Percentiles rank a stretch among this genome's conserved stretches.
Evolutionary conservation across 352 stramenopile genomes (phyloP).

Genomic region (Pythium sukuiense): DNA sequence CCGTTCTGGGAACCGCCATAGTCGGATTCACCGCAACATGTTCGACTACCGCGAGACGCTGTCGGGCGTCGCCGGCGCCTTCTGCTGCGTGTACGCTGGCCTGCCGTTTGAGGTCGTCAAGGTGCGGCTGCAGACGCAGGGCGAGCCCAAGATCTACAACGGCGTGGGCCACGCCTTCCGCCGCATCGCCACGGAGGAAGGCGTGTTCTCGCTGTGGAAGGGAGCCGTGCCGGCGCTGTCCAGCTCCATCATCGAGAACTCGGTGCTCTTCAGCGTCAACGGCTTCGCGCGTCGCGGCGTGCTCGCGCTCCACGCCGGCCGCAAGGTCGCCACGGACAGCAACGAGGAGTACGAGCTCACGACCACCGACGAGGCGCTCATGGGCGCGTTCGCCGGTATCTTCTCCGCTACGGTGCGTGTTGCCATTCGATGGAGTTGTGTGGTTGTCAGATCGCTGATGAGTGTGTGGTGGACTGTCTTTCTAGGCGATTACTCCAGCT

Average conservation of each 20-base stretch:
- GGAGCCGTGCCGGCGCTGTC: conserved; percentile 84
- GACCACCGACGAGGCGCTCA: conserved; percentile 79
- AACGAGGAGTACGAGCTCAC: conserved; percentile 60
- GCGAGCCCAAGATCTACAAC: conserved; percentile 53
- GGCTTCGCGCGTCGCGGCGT: conserved; percentile 72
- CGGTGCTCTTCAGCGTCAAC: conserved; percentile 88
- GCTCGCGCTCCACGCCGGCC: conserved; percentile 48
- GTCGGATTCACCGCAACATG: conserved; percentile 28
- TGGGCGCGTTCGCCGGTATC: conserved; percentile 75
- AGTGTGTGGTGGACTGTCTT: conserved; percentile 3
- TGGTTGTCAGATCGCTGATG: background rate
- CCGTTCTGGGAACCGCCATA: background rate
- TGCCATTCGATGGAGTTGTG: background rate
- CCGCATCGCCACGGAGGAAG: conserved; percentile 74
- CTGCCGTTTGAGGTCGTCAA: conserved; percentile 91
- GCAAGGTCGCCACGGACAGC: conserved; percentile 36
- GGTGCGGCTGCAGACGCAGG: conserved; percentile 82
- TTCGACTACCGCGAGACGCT: conserved; percentile 77
- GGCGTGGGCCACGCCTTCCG: conserved; percentile 66
- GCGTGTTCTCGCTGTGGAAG: conserved; percentile 80
- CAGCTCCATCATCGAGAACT: conserved; percentile 89
- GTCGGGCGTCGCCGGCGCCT: conserved; percentile 71
- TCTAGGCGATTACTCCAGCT: conserved; percentile 76
- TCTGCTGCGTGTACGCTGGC: conserved; percentile 81
- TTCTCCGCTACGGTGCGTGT: conserved; percentile 77